Base-by-base conservation (phyloP, 306 rosid species). In the Vigna unguiculata region DNA sequence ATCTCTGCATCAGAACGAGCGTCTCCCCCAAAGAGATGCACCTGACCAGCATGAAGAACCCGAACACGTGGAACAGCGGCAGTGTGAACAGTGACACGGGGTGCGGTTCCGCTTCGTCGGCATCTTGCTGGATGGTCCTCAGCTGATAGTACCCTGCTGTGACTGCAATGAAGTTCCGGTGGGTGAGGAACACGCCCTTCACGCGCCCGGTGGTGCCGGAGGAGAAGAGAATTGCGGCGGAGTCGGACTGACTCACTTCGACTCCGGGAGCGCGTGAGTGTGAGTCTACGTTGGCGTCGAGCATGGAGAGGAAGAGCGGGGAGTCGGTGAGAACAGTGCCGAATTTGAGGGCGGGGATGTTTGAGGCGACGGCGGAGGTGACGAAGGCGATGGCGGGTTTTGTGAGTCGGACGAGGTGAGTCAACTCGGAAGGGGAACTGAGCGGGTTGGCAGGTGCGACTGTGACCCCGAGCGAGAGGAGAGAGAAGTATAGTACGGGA, bases 171-270 rank as follows among this genome's bases (percentile, higher is more conserved):
- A 92, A 22, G 46, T 89, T 95, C 48, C 88, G 75, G 78, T 95
- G 97, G n/a, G 90, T 81, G 67, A 90, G 40, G 7, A 69, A 0
- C n/a, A 87, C 97, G 7, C 97, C 97, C 65, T 95, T 95, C 8
- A 95, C 91, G 20, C 85, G 79, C 4, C 98, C 98, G 0, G 98
- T 95, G 1, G 98, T 95, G 0, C 97, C 97, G 0, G 97, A 95
- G 2, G 97, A 95, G 87, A 83, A 95, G 1, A 95, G 86, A 71
- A 95, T 87, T 47, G 93, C 86, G 1, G 98, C 97, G 21, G 87
- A 15, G 41, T 90, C 90, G 1, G 86, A 83, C 65, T 95, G 97
- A 60, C 21, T 52, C 66, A 85, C 67, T 43, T 71, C 47, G 1
- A 78, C 84, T 17, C 64, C 45, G 14, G 1, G 55, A 13, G 53